Evolutionary conservation across 2,329 filamentous ascomycete genomes (phyloP).

Genomic region (Xenosphaeropsis pyriputrescens): DNA sequence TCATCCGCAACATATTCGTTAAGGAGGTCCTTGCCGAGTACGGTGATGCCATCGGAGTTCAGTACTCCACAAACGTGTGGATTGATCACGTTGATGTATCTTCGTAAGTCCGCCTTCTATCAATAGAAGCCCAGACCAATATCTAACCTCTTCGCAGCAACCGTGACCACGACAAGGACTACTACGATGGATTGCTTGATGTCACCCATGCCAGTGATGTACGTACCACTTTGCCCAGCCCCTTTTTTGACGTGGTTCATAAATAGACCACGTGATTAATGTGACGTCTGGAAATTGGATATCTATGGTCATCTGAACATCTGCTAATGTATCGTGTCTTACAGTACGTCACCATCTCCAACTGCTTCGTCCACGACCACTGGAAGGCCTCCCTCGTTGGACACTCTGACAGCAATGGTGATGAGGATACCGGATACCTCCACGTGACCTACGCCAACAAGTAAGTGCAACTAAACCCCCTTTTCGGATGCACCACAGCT

Average conservation of each 20-base stretch:
- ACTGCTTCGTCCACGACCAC: conserved; percentile 39
- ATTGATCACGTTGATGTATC: conserved; percentile 54
- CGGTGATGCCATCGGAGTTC: conserved; percentile 45
- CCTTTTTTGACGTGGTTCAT: too few relatives aligned
- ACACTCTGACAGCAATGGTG: conserved; percentile 41
- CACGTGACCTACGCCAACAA: conserved; percentile 54
- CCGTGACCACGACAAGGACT: conserved; percentile 47
- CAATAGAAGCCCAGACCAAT: too few relatives aligned
- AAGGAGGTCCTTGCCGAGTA: conserved; percentile 37
- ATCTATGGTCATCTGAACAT: too few relatives aligned
- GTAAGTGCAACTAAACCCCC: background rate
- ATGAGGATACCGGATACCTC: conserved; percentile 45
- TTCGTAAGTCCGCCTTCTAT: too few relatives aligned
- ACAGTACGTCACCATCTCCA: conserved; percentile 43
- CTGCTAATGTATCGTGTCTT: conserved; percentile 31
- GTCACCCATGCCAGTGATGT: conserved; percentile 44
- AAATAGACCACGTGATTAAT: too few relatives aligned
- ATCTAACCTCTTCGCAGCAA: too few relatives aligned
- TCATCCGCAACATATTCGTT: conserved; percentile 47
- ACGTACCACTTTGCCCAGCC: too few relatives aligned
- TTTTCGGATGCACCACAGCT: background rate
- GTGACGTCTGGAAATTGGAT: too few relatives aligned
- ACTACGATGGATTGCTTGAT: conserved; percentile 54
- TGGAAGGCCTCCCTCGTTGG: conserved; percentile 47
- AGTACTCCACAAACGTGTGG: conserved; percentile 44